A percentile compares a stretch with the other conserved stretches of the same genome.
phyloP scores from a whole-genome alignment of 2,329 filamentous ascomycete species.

The Alternaria viburni region DNA sequence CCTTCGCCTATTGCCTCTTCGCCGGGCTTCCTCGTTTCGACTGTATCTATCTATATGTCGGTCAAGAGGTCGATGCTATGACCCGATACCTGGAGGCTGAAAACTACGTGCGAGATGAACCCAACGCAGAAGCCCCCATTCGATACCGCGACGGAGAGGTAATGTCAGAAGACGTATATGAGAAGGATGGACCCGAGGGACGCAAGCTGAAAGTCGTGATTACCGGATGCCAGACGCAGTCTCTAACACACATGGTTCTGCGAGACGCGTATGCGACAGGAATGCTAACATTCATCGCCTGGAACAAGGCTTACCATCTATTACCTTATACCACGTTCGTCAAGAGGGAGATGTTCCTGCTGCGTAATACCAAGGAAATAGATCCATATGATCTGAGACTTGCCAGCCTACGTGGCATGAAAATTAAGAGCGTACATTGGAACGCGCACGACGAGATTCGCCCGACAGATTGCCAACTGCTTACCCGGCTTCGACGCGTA shows the following conservation, averaged over 20 bases:
- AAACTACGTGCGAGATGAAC: background rate
- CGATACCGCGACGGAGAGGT: background rate
- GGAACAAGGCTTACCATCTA: constrained; percentile 13
- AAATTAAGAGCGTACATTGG: background rate
- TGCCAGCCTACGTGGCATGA: background rate
- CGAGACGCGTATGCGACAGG: background rate
- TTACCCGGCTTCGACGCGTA: constrained; percentile 7
- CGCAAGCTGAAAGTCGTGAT: background rate
- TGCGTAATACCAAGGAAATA: background rate
- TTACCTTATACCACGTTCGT: constrained; percentile 1
- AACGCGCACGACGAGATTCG: background rate
- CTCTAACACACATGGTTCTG: background rate
- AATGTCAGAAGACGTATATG: background rate
- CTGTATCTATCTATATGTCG: background rate
- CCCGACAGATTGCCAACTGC: background rate
- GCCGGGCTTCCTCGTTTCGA: background rate
- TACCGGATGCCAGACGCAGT: background rate
- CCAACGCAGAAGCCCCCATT: background rate
- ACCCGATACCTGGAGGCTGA: background rate
- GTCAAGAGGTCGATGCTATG: background rate
- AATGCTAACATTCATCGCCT: constrained; percentile 2
- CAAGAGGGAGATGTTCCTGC: background rate
- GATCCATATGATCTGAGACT: background rate
- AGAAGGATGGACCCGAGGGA: background rate
- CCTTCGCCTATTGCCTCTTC: background rate